A percentile compares a stretch with the other conserved stretches of the same genome.
Conservation (phyloP, 352 stramenopile genomes). For the Pythium rhizo-oryzae region DNA sequence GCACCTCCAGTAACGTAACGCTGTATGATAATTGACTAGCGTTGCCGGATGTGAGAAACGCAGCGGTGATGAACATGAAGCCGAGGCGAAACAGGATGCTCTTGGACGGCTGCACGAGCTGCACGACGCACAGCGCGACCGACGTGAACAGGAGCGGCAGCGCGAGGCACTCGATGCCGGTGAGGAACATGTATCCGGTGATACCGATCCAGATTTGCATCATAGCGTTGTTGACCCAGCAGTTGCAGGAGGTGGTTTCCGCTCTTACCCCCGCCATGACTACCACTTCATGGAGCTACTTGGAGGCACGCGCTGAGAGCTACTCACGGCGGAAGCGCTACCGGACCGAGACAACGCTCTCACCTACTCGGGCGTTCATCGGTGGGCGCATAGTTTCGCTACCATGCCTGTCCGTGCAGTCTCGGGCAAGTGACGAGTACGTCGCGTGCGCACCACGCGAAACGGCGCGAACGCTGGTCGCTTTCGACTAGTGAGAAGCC, state of each 20-base stretch:
- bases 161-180: conserved; percentile 51
- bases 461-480: neutral
- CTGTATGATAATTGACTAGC: too few relatives aligned
- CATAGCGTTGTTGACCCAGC: neutral
- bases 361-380: conserved; percentile 16
- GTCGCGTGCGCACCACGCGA: neutral
- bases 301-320: neutral
- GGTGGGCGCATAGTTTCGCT: conserved; percentile 19
- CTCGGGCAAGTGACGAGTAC: neutral
- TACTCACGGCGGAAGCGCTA: neutral
- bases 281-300: conserved; percentile 5
- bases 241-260: conserved; percentile 10
- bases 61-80: conserved; percentile 43
- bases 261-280: conserved; percentile 8
- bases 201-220: conserved; percentile 41
- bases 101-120: conserved; percentile 53
- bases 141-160: conserved; percentile 76
- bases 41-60: conserved; percentile 44
- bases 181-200: conserved; percentile 39
- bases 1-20: too few relatives aligned
- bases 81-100: conserved; percentile 47
- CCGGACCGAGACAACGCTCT: conserved; percentile 21
- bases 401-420: conserved; percentile 14
- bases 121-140: conserved; percentile 59
- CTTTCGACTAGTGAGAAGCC: conserved; percentile 28